Base-by-base conservation (phyloP, 306 rosid genomes). In the Prunus mongolica region DNA sequence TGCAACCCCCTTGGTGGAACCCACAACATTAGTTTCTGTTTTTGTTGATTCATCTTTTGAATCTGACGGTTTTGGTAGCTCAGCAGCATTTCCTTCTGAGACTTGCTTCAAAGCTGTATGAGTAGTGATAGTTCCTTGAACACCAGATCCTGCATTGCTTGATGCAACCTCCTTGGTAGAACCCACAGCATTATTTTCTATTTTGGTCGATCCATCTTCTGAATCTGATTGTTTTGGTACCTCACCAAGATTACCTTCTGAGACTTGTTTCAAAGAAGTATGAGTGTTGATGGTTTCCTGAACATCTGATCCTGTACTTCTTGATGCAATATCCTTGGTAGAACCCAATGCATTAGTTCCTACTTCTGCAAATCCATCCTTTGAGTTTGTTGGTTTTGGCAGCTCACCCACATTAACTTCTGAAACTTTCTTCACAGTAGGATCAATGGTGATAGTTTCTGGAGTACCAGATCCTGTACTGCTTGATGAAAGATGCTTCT, bases 11-110 rank as follows among this genome's bases (percentile, higher is more conserved):
- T 71, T n/a, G 0, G 5, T 15, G 20, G 76, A 55, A 34, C 16
- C 65, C 76, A 22, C 77, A 47, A 85, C 83, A 78, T 74, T 78
- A 24, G 76, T 73, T 76, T 84, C 82, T 9, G 15, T 0, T 44
- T 57, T 63, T 12, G 2, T 0, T 0, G 44, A 25, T 15, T 3
- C 56, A 24, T 58, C 76, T 2, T 58, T 58, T 9, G 67, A 57
- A 72, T 41, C 15, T 55, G 65, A 56, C 22, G 25, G 47, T 41
- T 56, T 57, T 38, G 54, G 44, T 3, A 57, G 3, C 55, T 22
- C 54, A 64, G 3, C 45, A 64, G 3, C 8, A 55, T 32, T 34
- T 0, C 20, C 38, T 56, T 3, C 41, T 12, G 3, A 52, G 7
- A 52, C 64, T 71, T 52, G 76, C 34, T 54, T 61, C 38, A 13